Percentiles rank a stretch among this genome's conserved stretches.
Conservation (phyloP, 2,329 filamentous ascomycete species). For the Colletotrichum sp. region DNA sequence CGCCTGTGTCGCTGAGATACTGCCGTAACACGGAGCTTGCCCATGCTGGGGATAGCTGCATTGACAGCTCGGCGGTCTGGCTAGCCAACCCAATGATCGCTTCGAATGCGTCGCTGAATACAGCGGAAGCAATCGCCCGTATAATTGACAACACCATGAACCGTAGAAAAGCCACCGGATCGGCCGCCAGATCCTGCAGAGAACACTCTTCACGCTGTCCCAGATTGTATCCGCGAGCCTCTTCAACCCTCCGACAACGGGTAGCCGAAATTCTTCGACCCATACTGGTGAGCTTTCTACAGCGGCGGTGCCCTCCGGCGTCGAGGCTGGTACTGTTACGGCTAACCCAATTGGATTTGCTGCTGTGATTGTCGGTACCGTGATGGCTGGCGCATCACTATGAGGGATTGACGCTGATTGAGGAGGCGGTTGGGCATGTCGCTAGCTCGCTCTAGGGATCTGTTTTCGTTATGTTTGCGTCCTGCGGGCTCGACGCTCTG, state of each 20-base stretch:
- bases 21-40: not conserved
- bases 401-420: not conserved
- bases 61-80: not conserved
- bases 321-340: not conserved
- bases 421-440: not conserved
- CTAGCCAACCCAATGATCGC: not conserved
- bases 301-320: not conserved
- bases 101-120: not conserved
- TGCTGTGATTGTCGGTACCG: not conserved
- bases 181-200: not conserved
- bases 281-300: not conserved
- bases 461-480: not conserved
- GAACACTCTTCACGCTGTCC: not conserved
- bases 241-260: not conserved
- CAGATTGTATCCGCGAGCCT: not conserved
- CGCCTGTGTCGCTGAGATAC: not conserved
- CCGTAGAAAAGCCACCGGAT: not conserved
- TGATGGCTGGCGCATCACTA: not conserved
- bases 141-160: not conserved
- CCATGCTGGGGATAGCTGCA: not conserved
- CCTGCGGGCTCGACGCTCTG: not conserved
- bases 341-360: not conserved
- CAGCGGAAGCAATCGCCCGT: not conserved
- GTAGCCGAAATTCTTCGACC: not conserved
- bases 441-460: not conserved